A percentile compares a stretch with the other conserved stretches of the same genome.
Conservation (phyloP, 2,329 filamentous ascomycete species). For the Aspergillus phoenicis region DNA sequence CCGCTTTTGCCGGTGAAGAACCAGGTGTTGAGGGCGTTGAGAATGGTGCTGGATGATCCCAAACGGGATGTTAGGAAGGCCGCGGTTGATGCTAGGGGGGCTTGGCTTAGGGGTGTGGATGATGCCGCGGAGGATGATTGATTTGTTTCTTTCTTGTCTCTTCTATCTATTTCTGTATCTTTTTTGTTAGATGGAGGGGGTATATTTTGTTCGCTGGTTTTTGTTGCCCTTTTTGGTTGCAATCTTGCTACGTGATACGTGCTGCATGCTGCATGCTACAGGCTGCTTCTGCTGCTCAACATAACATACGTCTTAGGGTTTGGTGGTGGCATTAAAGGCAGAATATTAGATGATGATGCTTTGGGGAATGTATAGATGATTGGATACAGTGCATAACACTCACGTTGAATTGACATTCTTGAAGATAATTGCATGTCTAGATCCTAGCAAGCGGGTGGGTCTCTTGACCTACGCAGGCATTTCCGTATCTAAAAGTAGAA, state of each 20-base stretch:
- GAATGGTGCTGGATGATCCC: constrained; percentile 61
- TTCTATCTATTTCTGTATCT: constrained; percentile 1
- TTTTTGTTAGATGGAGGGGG: not conserved
- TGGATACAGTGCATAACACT: not conserved
- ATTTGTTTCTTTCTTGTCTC: constrained; percentile 2
- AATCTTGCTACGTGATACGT: too few species aligned
- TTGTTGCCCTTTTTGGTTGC: constrained; percentile 7
- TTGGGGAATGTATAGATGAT: not conserved
- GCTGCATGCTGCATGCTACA: too few species aligned
- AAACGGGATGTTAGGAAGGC: constrained; percentile 65
- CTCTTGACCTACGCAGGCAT: not conserved
- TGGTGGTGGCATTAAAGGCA: not conserved
- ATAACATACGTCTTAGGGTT: not conserved
- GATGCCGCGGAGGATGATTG: constrained; percentile 60
- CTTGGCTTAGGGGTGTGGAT: constrained; percentile 60
- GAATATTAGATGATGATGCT: not conserved
- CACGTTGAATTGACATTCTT: not conserved
- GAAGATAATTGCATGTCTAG: not conserved
- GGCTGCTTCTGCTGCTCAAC: too few species aligned
- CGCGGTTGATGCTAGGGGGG: constrained; percentile 63
- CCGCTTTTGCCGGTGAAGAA: constrained; percentile 60
- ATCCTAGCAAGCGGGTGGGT: too few species aligned
- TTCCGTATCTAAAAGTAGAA: not conserved
- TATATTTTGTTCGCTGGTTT: not conserved
- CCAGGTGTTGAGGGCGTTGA: constrained; percentile 59